These are phyloP conservation scores for Acacia acuminata DNA, from an alignment of 306 rosid genomes.

Conservation along the genomic window DNA sequence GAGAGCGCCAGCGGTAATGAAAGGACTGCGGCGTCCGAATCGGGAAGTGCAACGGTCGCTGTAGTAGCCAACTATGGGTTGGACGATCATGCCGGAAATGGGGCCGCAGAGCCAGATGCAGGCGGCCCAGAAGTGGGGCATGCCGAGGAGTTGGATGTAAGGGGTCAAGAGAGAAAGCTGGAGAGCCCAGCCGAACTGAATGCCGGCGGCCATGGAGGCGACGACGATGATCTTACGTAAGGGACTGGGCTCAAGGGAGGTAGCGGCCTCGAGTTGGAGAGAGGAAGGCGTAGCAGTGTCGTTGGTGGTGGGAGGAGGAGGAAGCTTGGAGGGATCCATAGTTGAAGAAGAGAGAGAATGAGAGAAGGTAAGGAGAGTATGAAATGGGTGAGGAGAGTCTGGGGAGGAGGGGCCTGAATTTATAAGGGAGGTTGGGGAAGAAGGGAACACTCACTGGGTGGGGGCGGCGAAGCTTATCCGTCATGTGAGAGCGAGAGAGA, in stretches of 20 bases:
- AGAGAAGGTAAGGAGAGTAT: neutral
- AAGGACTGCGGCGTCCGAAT: slow-evolving; percentile 75
- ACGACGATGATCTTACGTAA: slow-evolving; percentile 43
- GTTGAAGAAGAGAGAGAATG: neutral
- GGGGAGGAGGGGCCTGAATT: neutral
- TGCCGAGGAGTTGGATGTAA: slow-evolving; percentile 66
- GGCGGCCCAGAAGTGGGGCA: slow-evolving; percentile 67
- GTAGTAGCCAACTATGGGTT: slow-evolving; percentile 67
- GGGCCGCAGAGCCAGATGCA: slow-evolving; percentile 86
- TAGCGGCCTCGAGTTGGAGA: slow-evolving; percentile 27
- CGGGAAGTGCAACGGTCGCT: slow-evolving; percentile 64
- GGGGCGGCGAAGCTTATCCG: no score
- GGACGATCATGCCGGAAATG: slow-evolving; percentile 68
- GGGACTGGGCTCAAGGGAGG: slow-evolving; percentile 13
- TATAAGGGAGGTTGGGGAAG: neutral
- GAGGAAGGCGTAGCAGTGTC: neutral
- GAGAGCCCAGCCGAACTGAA: slow-evolving; percentile 86
- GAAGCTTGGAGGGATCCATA: neutral
- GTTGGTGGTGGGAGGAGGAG: neutral
- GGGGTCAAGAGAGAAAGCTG: slow-evolving; percentile 74
- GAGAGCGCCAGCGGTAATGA: slow-evolving; percentile 37
- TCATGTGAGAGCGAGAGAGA: no score
- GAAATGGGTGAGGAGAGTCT: neutral
- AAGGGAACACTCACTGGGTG: neutral
- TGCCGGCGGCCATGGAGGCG: slow-evolving; percentile 67